Evolutionary conservation across 176 grass and related monocot species (phyloP), one percentile per base, ranked within the genome.

Genomic region (Alopecurus myosuroides): DNA sequence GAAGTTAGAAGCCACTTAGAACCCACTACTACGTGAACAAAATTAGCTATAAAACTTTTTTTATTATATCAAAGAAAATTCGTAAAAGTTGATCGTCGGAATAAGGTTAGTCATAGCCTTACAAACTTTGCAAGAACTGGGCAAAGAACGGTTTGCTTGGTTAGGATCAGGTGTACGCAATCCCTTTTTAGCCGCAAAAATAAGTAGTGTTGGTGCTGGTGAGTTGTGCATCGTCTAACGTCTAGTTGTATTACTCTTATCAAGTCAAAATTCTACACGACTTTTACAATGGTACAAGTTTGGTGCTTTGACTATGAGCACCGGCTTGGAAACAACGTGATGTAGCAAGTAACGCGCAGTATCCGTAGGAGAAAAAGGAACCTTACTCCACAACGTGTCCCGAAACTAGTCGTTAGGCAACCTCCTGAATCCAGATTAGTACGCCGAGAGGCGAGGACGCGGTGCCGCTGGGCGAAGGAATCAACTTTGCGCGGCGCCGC

Each of bases 371-470:
- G 58, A n/a, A n/a, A 20, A 70, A 25, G 3, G 45, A 17, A 39
- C 4, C 36, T 39, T 39, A 1, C 7, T 3, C n/a, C 18, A 0
- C 44, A 76, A 84, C 76, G 39, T 88, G 76, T 25, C 36, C 7
- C 67, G 35, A 69, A 41, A 74, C n/a, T 76, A 89, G 82, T 68
- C 77, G 87, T 85, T 85, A 23, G n/a, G 5, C 2, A 11, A 63
- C n/a, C 17, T 6, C 35, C 52, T 1, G 31, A 6, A 22, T 57
- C n/a, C n/a, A n/a, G n/a, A n/a, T n/a, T n/a, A n/a, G n/a, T 3
- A 31, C 55, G 39, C 65, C 30, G 17, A 33, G 30, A 63, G 15
- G 28, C 28, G 10, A 42, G 36, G 23, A 78, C 86, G 66, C 81
- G 86, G 63, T 52, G 75, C 62, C 48, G 23, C 62, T 0, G n/a